A percentile compares a stretch with the other conserved stretches of the same genome.
phyloP scores from a whole-genome alignment of 2,329 filamentous ascomycete genomes.

The Talaromyces amestolkiae region DNA sequence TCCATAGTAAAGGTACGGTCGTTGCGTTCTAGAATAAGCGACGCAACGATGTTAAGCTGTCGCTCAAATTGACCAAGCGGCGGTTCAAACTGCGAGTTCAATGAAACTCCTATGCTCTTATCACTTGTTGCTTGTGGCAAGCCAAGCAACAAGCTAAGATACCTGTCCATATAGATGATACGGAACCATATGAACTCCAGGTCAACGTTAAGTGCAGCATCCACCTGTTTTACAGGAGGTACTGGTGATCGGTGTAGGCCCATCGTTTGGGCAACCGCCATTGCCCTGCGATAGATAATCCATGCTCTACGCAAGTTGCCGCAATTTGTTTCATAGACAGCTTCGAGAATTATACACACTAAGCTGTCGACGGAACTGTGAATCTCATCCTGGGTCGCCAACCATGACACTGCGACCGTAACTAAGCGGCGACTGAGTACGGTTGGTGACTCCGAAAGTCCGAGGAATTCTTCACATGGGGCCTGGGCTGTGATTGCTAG shows the following conservation, averaged over 20 bases:
- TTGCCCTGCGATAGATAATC: constrained; percentile 40
- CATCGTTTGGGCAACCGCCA: constrained; percentile 43
- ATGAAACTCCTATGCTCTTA: constrained; percentile 36
- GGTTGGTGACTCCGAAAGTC: neutral
- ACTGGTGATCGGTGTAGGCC: constrained; percentile 33
- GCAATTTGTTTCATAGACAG: constrained; percentile 38
- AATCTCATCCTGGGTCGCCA: constrained; percentile 44
- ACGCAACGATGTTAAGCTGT: constrained; percentile 45
- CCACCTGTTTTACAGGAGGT: constrained; percentile 23
- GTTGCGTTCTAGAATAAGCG: constrained; percentile 53
- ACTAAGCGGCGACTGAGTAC: constrained; percentile 30
- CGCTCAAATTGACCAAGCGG: constrained; percentile 48
- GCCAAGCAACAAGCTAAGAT: constrained; percentile 44
- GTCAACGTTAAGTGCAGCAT: constrained; percentile 28
- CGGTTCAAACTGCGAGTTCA: constrained; percentile 31
- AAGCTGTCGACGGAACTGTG: constrained; percentile 41
- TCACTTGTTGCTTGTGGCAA: constrained; percentile 33
- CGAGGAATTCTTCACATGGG: neutral
- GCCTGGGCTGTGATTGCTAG: neutral
- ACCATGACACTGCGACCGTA: constrained; percentile 30
- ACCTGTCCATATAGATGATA: constrained; percentile 39
- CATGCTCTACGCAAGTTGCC: constrained; percentile 46
- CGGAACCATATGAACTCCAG: constrained; percentile 38
- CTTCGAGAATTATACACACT: constrained; percentile 46
- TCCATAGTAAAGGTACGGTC: constrained; percentile 24